Conservation (phyloP, 345 rosid genomes). For the Moringa oleifera region DNA sequence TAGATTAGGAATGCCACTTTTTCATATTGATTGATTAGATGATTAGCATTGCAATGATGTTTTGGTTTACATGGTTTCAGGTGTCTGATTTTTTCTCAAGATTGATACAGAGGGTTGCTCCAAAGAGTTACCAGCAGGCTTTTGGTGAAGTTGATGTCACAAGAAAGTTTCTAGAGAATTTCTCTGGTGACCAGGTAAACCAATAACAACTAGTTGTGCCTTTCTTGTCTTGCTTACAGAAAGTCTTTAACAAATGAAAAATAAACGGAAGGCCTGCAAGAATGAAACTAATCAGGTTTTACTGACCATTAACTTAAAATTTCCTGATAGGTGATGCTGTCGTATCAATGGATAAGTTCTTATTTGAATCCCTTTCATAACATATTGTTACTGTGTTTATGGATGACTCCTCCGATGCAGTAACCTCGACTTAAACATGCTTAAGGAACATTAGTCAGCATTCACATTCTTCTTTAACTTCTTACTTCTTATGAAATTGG, state of each 20-base stretch:
- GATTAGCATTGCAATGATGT: neutral
- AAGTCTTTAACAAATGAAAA: neutral
- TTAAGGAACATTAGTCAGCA: too few species aligned
- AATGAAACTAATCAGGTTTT: neutral
- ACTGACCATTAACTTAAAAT: neutral
- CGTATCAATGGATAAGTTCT: neutral
- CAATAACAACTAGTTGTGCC: neutral
- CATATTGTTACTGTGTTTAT: too few species aligned
- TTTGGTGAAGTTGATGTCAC: slow-evolving; percentile 84
- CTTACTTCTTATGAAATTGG: slow-evolving; percentile 1
- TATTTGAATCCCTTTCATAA: neutral
- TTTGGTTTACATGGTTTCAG: slow-evolving; percentile 33
- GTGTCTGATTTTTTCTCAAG: slow-evolving; percentile 81
- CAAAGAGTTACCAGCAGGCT: slow-evolving; percentile 97
- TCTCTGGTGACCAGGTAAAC: slow-evolving; percentile 90
- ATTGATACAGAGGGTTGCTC: slow-evolving; percentile 88
- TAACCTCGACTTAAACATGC: too few species aligned
- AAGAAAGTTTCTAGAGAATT: slow-evolving; percentile 81
- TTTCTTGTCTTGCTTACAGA: neutral
- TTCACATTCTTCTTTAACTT: slow-evolving; percentile 5
- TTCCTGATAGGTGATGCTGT: neutral
- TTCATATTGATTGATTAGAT: neutral
- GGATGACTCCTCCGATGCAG: neutral
- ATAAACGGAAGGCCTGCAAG: neutral
- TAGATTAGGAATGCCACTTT: neutral